Evolutionary conservation across 345 rosid species (phyloP).

Genomic region (Eucalyptus marginata): DNA sequence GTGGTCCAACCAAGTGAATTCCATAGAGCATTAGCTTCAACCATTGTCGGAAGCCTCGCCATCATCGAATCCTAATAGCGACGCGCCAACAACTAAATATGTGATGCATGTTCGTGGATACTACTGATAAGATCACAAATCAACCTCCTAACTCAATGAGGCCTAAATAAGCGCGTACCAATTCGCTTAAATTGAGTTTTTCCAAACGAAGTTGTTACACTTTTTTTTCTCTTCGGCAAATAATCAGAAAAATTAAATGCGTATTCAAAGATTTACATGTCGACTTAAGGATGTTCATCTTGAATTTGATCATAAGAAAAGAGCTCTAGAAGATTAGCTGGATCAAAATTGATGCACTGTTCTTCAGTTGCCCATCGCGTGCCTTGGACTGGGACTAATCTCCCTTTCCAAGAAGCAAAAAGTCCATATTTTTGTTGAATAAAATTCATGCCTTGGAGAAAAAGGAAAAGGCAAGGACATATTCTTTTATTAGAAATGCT

Average conservation of each 20-base stretch:
- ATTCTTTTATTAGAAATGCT: too few species aligned
- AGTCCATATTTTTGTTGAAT: neutral
- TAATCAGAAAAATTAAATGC: neutral
- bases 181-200: neutral
- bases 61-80: neutral
- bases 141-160: neutral
- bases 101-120: neutral
- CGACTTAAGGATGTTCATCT: neutral
- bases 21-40: neutral
- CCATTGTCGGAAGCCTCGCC: neutral
- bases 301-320: neutral
- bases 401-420: neutral
- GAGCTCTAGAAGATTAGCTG: neutral
- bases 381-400: neutral
- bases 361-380: neutral
- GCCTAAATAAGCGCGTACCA: neutral
- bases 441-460: neutral
- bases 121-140: neutral
- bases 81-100: neutral
- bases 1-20: neutral
- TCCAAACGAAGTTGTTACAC: neutral
- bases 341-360: neutral
- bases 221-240: neutral
- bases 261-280: neutral
- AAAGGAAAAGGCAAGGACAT: neutral